A percentile compares a stretch with the other conserved stretches of the same genome.
Conservation (phyloP, 768 basidiomycete genomes). For the Rhodotorula paludigena region DNA sequence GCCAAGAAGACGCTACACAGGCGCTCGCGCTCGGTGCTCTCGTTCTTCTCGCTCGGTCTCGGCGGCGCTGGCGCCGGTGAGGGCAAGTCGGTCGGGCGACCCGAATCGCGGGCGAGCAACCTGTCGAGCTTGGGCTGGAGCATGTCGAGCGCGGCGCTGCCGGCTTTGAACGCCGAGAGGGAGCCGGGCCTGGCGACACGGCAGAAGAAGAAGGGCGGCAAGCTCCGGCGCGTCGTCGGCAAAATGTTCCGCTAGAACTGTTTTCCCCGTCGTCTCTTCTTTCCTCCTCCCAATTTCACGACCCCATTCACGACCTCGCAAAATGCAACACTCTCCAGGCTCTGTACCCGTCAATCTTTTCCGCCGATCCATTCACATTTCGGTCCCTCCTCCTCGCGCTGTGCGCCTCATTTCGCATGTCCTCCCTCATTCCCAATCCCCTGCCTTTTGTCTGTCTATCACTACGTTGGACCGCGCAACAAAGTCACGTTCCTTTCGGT, state of each 20-base stretch:
- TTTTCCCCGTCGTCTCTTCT: not conserved
- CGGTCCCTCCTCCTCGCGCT: no score
- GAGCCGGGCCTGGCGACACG: no score
- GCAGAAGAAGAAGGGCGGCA: conserved; percentile 6
- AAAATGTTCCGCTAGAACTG: conserved; percentile 3
- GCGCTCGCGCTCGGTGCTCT: conserved; percentile 24
- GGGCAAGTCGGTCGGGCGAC: not conserved
- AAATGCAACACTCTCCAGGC: no score
- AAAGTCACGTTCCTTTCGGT: no score
- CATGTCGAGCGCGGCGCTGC: not conserved
- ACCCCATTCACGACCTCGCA: not conserved
- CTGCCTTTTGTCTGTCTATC: no score
- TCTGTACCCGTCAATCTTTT: no score
- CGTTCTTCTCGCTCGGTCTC: conserved; percentile 19
- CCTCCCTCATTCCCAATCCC: no score
- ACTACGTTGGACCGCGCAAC: no score
- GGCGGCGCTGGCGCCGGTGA: not conserved
- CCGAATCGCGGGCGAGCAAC: conserved; percentile 8
- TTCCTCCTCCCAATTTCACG: not conserved
- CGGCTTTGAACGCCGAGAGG: not conserved
- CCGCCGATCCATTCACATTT: no score
- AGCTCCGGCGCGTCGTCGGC: conserved; percentile 10
- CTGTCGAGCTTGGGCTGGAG: conserved; percentile 7
- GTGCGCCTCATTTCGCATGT: no score
- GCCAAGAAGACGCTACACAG: conserved; percentile 4